Evolutionary conservation across 345 rosid genomes (phyloP).

Genomic region (Populus nigra): DNA sequence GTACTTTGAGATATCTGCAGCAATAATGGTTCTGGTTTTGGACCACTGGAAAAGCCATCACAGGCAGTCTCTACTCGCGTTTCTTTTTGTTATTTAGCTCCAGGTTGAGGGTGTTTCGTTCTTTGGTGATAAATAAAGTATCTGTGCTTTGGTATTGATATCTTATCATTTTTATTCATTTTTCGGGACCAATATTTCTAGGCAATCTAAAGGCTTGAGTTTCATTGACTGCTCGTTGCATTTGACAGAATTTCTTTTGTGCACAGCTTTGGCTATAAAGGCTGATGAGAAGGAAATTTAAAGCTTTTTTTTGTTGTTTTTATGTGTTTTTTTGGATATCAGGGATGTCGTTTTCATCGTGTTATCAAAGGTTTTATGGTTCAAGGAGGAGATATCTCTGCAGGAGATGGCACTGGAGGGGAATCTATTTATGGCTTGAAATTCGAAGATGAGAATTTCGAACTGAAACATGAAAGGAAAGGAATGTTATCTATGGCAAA

Average conservation of each 20-base stretch:
- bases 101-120: not conserved
- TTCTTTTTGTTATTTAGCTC: not conserved
- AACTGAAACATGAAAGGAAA: conserved; percentile 86
- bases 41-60: conserved; percentile 2
- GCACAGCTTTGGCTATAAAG: not conserved
- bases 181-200: not conserved
- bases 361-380: conserved; percentile 81
- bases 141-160: not conserved
- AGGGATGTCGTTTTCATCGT: conserved; percentile 86
- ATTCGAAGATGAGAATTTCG: conserved; percentile 89
- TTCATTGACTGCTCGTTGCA: not conserved
- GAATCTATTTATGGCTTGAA: conserved; percentile 88
- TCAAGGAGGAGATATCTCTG: conserved; percentile 94
- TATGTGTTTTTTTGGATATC: conserved; percentile 19
- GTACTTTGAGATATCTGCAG: not conserved
- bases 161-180: not conserved
- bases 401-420: conserved; percentile 90
- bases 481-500: conserved; percentile 97
- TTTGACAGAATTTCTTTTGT: not conserved
- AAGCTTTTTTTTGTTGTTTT: not conserved
- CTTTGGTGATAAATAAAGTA: not conserved
- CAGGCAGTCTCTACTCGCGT: not conserved
- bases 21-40: not conserved
- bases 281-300: not conserved
- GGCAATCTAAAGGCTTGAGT: not conserved